These are phyloP conservation scores for Echium plantagineum DNA, from an alignment of 257 asterid genomes.

Conservation along the genomic window DNA sequence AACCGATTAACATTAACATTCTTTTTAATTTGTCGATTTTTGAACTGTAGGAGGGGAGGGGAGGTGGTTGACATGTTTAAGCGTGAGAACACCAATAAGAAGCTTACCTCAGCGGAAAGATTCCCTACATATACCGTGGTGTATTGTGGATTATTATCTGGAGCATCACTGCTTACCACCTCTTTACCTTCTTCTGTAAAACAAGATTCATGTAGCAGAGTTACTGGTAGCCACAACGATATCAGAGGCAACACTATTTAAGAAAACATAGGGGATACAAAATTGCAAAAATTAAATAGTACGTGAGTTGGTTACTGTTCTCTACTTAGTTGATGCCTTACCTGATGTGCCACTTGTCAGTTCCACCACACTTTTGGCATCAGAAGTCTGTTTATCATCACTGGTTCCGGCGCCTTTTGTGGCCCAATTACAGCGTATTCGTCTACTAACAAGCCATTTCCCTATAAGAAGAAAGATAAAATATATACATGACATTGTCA, in stretches of 20 bases:
- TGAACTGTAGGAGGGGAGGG: no score
- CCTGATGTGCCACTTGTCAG: conserved; percentile 71
- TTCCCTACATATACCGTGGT: conserved; percentile 92
- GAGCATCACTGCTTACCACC: conserved; percentile 59
- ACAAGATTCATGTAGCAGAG: conserved; percentile 5
- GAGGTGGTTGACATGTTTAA: not conserved
- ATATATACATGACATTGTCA: conserved; percentile 1
- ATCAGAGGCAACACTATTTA: not conserved
- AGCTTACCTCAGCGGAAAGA: conserved; percentile 79
- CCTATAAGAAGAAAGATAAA: conserved; percentile 27
- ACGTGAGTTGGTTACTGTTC: not conserved
- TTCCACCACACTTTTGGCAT: conserved; percentile 73
- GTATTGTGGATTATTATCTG: conserved; percentile 77
- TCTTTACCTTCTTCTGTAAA: conserved; percentile 78
- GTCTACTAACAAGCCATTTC: conserved; percentile 94
- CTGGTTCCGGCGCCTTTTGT: conserved; percentile 66
- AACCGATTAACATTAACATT: no score
- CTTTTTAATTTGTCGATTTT: not conserved
- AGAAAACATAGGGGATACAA: not conserved
- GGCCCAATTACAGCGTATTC: conserved; percentile 96
- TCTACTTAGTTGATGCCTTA: conserved; percentile 10
- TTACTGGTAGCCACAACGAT: no score
- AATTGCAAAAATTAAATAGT: not conserved
- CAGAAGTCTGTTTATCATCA: conserved; percentile 69
- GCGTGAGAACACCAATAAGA: not conserved